Base-by-base conservation (phyloP, 345 rosid genomes). In the Geranium rotundifolium region DNA sequence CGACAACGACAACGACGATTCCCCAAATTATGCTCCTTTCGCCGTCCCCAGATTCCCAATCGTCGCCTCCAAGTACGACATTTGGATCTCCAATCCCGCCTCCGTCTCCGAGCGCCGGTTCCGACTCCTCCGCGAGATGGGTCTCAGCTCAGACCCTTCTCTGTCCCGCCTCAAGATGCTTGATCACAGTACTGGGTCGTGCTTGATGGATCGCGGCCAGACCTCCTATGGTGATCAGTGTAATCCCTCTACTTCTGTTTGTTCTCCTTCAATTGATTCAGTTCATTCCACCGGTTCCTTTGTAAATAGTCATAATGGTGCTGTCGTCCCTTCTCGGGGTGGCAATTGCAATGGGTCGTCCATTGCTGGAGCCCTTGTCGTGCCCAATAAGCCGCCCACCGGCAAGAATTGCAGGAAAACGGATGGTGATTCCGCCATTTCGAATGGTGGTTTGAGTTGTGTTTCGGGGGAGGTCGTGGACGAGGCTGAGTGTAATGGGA, bases 51-150 rank as follows among this genome's bases (percentile, higher is more conserved):
- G 20, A 30, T 70, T 60, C 57, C 61, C 69, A 4, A 1, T 29
- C 67, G 17, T 37, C 69, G 62, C 64, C 64, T 4, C 76, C 3
- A 65, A 70, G n/a, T 80, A 80, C 61, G 77, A 80, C 57, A 67
- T 80, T 20, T 77, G 84, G 84, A 73, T 72, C 69, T 71, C 79
- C 9, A 69, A 75, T 7, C 84, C 84, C 15, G 75, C 75, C 30
- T 80, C 84, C 16, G 77, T 80, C 30, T 66, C 67, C 2, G 84
- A 80, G 60, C 75, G 84, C 13, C 75, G 84, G 4, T 65, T 73
- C 34, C 73, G 81, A 13, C 74, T 80, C 2, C 67, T 80, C 10
- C 77, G 60, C 27, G 79, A 75, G 6, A 80, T 77, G 81, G 81
- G 84, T 63, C 59, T 67, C 63, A 7, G 56, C 58, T 17, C 54